phyloP scores from a whole-genome alignment of 305 asterid genomes.

The Fraxinus baroniana region DNA sequence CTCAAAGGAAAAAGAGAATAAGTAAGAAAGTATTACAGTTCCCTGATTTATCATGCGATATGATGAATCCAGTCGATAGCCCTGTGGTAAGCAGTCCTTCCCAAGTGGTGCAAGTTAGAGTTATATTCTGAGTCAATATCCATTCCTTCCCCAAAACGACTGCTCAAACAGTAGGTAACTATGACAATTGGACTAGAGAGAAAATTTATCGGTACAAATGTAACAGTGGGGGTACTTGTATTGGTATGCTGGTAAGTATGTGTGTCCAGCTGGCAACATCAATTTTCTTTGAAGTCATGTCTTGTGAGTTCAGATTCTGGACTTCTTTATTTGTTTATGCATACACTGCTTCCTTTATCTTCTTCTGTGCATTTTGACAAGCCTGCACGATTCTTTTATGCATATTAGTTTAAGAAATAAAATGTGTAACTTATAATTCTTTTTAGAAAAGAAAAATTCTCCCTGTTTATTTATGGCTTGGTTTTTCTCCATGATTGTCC shows the following conservation, averaged over 20 bases:
- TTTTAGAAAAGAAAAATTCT: neutral
- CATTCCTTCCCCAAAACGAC: neutral
- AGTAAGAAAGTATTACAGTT: neutral
- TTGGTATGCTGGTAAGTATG: neutral
- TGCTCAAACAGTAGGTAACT: neutral
- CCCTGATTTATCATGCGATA: neutral
- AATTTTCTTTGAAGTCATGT: neutral
- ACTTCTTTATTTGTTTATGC: neutral
- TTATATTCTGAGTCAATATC: neutral
- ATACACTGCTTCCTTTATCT: neutral
- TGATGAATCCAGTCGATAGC: neutral
- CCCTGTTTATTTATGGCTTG: conserved; percentile 1
- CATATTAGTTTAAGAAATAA: neutral
- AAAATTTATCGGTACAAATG: neutral
- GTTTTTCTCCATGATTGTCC: neutral
- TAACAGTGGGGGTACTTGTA: neutral
- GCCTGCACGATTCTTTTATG: neutral
- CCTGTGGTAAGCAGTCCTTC: neutral
- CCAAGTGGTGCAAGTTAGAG: neutral
- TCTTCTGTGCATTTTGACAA: neutral
- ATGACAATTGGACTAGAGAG: neutral
- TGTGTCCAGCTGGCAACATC: neutral
- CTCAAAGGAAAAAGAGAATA: neutral
- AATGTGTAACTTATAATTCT: conserved; percentile 5
- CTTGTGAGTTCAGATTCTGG: neutral